These are phyloP conservation scores for Mortierella sp. DNA, from an alignment of 371 early-diverging fungal genomes.

Conservation along the genomic window DNA sequence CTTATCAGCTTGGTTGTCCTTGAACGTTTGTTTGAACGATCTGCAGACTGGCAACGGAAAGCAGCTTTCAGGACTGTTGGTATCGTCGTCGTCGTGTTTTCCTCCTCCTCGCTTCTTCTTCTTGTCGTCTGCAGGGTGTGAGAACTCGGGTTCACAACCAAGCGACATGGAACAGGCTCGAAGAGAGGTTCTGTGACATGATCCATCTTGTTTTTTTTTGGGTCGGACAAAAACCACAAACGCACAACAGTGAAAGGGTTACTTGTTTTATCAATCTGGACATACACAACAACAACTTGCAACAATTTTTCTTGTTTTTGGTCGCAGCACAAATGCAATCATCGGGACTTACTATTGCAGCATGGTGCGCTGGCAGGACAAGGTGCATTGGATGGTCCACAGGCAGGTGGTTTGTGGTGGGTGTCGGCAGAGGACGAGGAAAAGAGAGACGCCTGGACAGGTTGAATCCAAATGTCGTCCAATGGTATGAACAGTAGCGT, in stretches of 20 bases:
- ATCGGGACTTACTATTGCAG: constrained; percentile 25
- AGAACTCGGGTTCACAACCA: constrained; percentile 34
- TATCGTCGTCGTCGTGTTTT: background rate
- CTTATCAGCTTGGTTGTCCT: constrained; percentile 13
- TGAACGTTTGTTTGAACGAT: constrained; percentile 37
- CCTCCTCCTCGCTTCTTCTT: background rate
- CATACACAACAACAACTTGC: too few species aligned
- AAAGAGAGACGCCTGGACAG: constrained; percentile 29
- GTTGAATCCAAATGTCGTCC: constrained; percentile 21
- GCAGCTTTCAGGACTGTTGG: constrained; percentile 11
- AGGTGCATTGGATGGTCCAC: constrained; percentile 18
- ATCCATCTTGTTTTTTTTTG: constrained; percentile 18
- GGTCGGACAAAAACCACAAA: background rate
- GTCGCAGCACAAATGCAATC: too few species aligned
- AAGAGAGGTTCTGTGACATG: constrained; percentile 31
- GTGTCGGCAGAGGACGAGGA: background rate
- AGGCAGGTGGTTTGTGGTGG: constrained; percentile 1
- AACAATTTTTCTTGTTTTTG: too few species aligned
- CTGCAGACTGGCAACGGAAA: constrained; percentile 37
- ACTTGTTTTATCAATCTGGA: too few species aligned
- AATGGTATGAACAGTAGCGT: constrained; percentile 6
- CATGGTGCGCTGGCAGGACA: constrained; percentile 30
- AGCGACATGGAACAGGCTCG: constrained; percentile 31
- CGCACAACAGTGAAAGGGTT: background rate
- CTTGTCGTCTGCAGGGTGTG: constrained; percentile 3